These are phyloP conservation scores for Pouteria campechiana DNA, from an alignment of 179 eudicot species.

Conservation along the genomic window DNA sequence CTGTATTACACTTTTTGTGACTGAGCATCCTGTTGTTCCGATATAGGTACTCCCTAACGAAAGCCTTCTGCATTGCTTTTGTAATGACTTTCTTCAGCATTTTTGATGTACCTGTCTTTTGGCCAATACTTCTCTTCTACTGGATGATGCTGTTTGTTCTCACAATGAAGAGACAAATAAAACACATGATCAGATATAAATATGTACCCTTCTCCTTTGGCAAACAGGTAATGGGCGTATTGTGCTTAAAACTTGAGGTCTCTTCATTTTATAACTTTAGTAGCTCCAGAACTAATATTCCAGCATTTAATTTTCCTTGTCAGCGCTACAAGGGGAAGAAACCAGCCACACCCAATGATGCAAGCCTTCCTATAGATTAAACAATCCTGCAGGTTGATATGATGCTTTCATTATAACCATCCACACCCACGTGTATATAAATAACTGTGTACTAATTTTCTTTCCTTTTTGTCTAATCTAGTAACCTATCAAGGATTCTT, in stretches of 20 bases:
- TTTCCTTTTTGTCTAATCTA: too few relatives aligned
- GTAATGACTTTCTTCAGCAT: slow-evolving; percentile 53
- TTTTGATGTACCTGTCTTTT: slow-evolving; percentile 85
- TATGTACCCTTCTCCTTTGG: slow-evolving; percentile 70
- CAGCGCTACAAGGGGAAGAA: slow-evolving; percentile 44
- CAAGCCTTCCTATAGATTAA: slow-evolving; percentile 3
- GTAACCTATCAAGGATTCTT: too few relatives aligned
- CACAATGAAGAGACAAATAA: slow-evolving; percentile 75
- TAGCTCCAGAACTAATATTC: not conserved
- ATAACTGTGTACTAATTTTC: too few relatives aligned
- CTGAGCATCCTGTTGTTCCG: too few relatives aligned
- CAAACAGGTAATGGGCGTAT: slow-evolving; percentile 42
- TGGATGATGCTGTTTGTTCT: slow-evolving; percentile 66
- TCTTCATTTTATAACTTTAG: not conserved
- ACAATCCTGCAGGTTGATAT: too few relatives aligned
- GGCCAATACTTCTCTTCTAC: slow-evolving; percentile 86
- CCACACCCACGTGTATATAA: too few relatives aligned
- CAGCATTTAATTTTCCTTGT: slow-evolving; percentile 3
- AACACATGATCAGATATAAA: slow-evolving; percentile 68
- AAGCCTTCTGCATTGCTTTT: slow-evolving; percentile 80
- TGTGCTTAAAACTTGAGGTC: not conserved
- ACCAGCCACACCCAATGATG: slow-evolving; percentile 25
- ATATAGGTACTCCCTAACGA: slow-evolving; percentile 65
- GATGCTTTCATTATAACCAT: too few relatives aligned
- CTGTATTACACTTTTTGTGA: too few relatives aligned